Evolutionary conservation across 2,329 filamentous ascomycete genomes (phyloP).

Genomic region (Lecanicillium sp.): DNA sequence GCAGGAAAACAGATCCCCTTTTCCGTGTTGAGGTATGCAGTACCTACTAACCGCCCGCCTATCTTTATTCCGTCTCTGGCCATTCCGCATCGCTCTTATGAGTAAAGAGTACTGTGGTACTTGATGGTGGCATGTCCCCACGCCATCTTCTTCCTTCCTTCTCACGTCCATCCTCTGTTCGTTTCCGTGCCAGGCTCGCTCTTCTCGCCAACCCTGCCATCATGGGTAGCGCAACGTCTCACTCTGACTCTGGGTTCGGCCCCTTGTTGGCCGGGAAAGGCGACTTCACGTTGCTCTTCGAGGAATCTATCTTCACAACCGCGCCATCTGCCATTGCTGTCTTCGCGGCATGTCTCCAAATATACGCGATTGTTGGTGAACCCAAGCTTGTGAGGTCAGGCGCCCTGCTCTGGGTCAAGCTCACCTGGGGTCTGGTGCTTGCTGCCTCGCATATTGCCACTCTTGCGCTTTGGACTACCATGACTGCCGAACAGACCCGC

Average conservation of each 20-base stretch:
- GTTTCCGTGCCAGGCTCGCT: too few species aligned
- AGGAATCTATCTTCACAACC: constrained; percentile 7
- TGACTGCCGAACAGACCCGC: constrained; percentile 9
- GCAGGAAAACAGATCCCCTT: too few species aligned
- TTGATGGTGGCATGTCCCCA: too few species aligned
- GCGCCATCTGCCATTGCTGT: constrained; percentile 1
- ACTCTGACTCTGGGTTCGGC: background rate
- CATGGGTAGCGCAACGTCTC: too few species aligned
- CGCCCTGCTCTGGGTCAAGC: constrained; percentile 15
- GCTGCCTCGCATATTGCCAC: constrained; percentile 15
- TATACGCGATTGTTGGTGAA: constrained; percentile 4
- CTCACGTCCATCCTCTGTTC: too few species aligned
- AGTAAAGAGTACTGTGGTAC: too few species aligned
- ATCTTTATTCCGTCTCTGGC: too few species aligned
- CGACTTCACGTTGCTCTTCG: constrained; percentile 7
- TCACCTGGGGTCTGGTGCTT: constrained; percentile 3
- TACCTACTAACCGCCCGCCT: too few species aligned
- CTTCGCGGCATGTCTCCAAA: constrained; percentile 3
- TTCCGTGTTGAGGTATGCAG: too few species aligned
- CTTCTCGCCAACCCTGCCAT: too few species aligned
- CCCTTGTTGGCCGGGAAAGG: constrained; percentile 4
- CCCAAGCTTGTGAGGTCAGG: constrained; percentile 6
- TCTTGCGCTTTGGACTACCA: constrained; percentile 19
- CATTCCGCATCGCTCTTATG: too few species aligned
- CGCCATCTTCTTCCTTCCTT: too few species aligned